Base-by-base conservation (phyloP, 2,329 filamentous ascomycete genomes). In the Neurospora crassa region DNA sequence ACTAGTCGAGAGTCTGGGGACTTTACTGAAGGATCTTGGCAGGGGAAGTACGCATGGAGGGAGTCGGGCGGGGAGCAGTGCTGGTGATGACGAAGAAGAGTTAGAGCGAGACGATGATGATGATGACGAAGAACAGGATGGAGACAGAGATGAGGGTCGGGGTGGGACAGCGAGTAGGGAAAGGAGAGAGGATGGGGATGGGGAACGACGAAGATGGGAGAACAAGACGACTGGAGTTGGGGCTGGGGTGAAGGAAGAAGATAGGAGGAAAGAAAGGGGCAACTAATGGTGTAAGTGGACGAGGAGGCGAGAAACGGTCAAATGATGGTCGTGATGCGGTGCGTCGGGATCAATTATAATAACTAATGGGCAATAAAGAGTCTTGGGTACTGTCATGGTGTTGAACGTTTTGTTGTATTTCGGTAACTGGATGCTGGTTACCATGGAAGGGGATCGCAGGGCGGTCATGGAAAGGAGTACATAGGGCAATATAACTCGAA, bases 1-100 rank as follows among this genome's bases (percentile, higher is more conserved):
- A n/a, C 72, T 78, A n/a, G 77, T 78, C 7, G 76, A 77, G 68
- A 78, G 76, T 43, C 67, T 78, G 67, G 72, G 71, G 40, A 78
- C 75, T 20, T 69, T 78, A 11, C 45, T 78, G 43, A 71, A 72
- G 34, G 76, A 78, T 69, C 47, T 78, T 12, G 76, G 75, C 5
- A 77, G 74, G 24, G 75, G 77, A 18, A 63, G 69, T 4, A 71
- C 68, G 40, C 68, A 42, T 3, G 68, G 42, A 18, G 70, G 45
- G n/a, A 67, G 68, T 41, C 10, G 43, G 43, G 14, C 29, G n/a
- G 42, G 34, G 42, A 69, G 41, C 40, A 59, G 18, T 34, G 34
- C 34, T 41, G 68, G 41, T 45, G 37, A 43, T 45, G 68, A 47
- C 18, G 68, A 69, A 16, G 68, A 69, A 4, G 14, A 40, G 0